A percentile compares a stretch with the other conserved stretches of the same genome.
Conservation (phyloP, 2,329 filamentous ascomycete species). For the Fusarium heterosporum region DNA sequence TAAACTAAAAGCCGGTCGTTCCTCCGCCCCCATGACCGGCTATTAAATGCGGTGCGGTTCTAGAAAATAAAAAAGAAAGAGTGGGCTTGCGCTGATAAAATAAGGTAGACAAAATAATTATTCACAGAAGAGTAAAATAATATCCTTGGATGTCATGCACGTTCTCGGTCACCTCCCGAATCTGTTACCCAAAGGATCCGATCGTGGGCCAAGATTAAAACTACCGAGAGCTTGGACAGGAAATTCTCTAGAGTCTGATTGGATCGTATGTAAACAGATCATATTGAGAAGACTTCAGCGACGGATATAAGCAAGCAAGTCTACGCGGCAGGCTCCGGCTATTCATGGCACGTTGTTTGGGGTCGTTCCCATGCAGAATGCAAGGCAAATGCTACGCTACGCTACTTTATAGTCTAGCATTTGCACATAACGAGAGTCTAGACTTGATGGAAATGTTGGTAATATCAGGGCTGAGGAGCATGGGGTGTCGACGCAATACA, state of each 20-base stretch:
- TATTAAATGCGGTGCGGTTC: not conserved
- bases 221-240: constrained; percentile 15
- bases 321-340: constrained; percentile 28
- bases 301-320: constrained; percentile 15
- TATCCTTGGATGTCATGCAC: constrained; percentile 22
- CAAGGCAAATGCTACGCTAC: constrained; percentile 6
- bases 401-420: constrained; percentile 14
- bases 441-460: constrained; percentile 22
- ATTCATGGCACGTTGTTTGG: constrained; percentile 34
- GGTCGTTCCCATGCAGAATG: not conserved
- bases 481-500: not conserved
- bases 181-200: constrained; percentile 29
- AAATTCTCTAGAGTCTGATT: constrained; percentile 1
- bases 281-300: not conserved
- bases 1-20: not conserved
- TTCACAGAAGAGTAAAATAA: constrained; percentile 2
- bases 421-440: constrained; percentile 35
- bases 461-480: constrained; percentile 5
- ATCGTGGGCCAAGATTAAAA: constrained; percentile 7
- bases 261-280: constrained; percentile 24
- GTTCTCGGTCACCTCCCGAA: constrained; percentile 40
- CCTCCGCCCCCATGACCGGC: constrained; percentile 3
- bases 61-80: not conserved
- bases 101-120: constrained; percentile 9
- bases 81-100: not conserved